These are phyloP conservation scores for Euphrasia arctica DNA, from an alignment of 305 asterid species.

Conservation along the genomic window DNA sequence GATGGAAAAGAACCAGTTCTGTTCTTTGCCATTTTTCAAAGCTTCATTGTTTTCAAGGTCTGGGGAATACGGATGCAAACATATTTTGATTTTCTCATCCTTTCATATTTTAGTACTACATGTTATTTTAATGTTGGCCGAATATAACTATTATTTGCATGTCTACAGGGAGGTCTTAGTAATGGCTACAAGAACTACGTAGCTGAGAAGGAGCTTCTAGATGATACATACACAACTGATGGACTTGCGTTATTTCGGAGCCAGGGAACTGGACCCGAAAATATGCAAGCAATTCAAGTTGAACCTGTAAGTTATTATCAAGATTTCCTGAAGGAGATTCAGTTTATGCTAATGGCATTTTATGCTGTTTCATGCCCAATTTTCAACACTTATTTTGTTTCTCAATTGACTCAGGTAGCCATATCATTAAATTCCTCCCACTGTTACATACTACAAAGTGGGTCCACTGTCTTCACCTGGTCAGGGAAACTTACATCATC, in stretches of 20 bases:
- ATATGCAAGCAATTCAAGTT: conserved; percentile 99
- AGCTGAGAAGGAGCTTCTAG: conserved; percentile 62
- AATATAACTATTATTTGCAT: conserved; percentile 23
- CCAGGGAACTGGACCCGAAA: conserved; percentile 98
- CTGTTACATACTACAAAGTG: conserved; percentile 92
- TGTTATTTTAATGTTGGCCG: conserved; percentile 13
- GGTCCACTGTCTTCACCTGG: conserved; percentile 79
- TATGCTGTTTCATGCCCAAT: too few species aligned
- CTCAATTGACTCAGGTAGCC: conserved; percentile 65
- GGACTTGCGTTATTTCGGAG: conserved; percentile 91
- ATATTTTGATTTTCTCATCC: conserved; percentile 1
- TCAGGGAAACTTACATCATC: conserved; percentile 78
- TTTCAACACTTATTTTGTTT: conserved; percentile 14
- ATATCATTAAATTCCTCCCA: conserved; percentile 89
- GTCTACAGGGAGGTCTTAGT: conserved; percentile 91
- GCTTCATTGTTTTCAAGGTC: conserved; percentile 91
- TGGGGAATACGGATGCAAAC: conserved; percentile 23
- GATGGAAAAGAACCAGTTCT: conserved; percentile 90
- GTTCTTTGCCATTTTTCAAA: conserved; percentile 89
- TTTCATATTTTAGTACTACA: background rate
- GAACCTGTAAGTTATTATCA: conserved; percentile 60
- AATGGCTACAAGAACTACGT: conserved; percentile 75
- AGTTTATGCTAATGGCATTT: background rate
- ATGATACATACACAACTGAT: conserved; percentile 80
- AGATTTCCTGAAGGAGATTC: too few species aligned